Base-by-base conservation (phyloP, 2,329 filamentous ascomycete species). In the Penicillium rolfsii region DNA sequence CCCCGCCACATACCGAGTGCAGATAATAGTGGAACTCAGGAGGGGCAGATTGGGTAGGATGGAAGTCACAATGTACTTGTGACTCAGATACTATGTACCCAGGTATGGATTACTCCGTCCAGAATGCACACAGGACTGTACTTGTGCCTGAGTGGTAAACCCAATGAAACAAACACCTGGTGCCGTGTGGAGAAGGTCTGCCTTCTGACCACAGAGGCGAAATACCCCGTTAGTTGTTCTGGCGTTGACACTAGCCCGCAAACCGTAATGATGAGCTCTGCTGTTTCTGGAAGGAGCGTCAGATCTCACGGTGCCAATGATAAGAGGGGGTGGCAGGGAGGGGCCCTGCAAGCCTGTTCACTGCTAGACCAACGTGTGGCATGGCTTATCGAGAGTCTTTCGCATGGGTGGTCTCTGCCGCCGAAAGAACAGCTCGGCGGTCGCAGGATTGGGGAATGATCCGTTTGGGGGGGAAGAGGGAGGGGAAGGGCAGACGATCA, bases 291-390 rank as follows among this genome's bases (percentile, higher is more conserved):
- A 57, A 52, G 48, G 26, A 63, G 58, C 52, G 58, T 60, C 53
- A 60, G 59, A 65, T 65, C 59, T 65, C 45, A 58, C 53, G 43
- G 46, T 46, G 22, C 64, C 57, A 66, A 66, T 66, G 40, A 63
- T 41, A 14, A n/a, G 28, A 35, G 46, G 46, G 28, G 46, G 28
- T 35, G 46, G 46, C 46, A 11, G n/a, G 46, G 46, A 49, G 28
- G 46, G 28, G n/a, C 28, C 28, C 28, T 50, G 46, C 46, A 50
- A 35, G 28, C 43, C 46, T 49, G 28, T 28, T 22, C 46, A 14
- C 28, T 50, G 28, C 16, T 22, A 7, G 46, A 26, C 49, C 26
- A n/a, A n/a, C 4, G 28, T 50, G 16, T 36, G 49, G 49, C 45
- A n/a, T 35, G 35, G 40, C 41, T 55, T 26, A 56, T 56, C 54